Conservation (phyloP, 306 rosid genomes). For the Acmispon strigosus region DNA sequence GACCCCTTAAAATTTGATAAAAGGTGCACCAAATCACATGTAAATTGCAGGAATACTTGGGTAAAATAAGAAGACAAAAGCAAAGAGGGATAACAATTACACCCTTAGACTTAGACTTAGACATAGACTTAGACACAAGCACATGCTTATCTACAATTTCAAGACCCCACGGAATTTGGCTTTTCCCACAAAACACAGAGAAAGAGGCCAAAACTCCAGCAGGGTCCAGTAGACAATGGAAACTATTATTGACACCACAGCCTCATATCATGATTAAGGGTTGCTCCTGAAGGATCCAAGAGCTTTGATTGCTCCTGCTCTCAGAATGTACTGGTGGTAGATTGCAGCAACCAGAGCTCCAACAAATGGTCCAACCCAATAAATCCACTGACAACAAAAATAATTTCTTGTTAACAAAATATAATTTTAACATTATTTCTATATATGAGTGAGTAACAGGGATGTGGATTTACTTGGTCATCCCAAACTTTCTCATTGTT, state of each 20-base stretch:
- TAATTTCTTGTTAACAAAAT: neutral
- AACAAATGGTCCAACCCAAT: constrained; percentile 89
- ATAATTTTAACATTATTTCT: too few species aligned
- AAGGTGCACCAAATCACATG: neutral
- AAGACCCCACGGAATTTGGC: constrained; percentile 26
- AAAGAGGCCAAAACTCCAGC: neutral
- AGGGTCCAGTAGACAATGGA: constrained; percentile 21
- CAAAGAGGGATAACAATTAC: constrained; percentile 35
- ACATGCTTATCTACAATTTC: constrained; percentile 54
- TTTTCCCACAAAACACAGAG: neutral
- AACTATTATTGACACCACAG: constrained; percentile 24
- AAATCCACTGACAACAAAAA: constrained; percentile 61
- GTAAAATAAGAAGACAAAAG: neutral
- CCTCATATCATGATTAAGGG: constrained; percentile 26
- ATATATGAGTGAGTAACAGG: neutral
- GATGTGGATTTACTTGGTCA: constrained; percentile 43
- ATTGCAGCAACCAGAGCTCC: constrained; percentile 87
- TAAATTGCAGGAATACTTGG: neutral
- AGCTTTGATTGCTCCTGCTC: constrained; percentile 87
- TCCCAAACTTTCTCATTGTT: constrained; percentile 71
- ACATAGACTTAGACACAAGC: neutral
- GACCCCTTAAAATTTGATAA: constrained; percentile 1
- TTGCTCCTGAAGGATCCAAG: constrained; percentile 96
- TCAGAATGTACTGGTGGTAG: constrained; percentile 71
- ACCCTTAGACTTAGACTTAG: constrained; percentile 13